Base-by-base conservation (phyloP, 2,329 filamentous ascomycete species). In the Aureobasidium sp. region DNA sequence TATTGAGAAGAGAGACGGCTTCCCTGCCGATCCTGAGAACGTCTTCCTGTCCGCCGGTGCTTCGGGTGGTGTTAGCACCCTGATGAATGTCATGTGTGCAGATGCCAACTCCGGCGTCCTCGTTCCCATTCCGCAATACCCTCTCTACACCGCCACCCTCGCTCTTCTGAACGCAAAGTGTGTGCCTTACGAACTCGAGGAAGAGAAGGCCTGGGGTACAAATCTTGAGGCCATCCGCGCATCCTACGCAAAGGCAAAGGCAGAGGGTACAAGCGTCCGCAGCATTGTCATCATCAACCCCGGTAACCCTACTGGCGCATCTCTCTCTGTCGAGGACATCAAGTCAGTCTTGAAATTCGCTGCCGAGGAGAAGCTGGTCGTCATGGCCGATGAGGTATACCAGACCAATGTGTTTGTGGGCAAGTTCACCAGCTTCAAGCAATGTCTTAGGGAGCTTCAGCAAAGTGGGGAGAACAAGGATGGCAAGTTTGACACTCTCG, bases 201-300 rank as follows among this genome's bases (percentile, higher is more conserved):
- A 99, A 78, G 78, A 85, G 67, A 85, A 86, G 69, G 82, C 85
- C 66, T 99, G 94, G 94, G 89, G 90, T 65, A 97, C 93, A 52
- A 88, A 95, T 71, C 77, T 97, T 45, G 79, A 82, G n/a, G 83
- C 84, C 49, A 94, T 99, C 76, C 85, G 85, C 68, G 73, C 82
- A 42, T 82, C 91, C 1, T 85, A 94, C 72, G 80, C 85, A 62
- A 85, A 90, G 72, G 93, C 92, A 66, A 85, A 87, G 72, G 78
- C 80, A 59, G 83, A 90, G 58, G 92, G 91, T 65, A 87, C 86
- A 64, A 91, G 97, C 68, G 90, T 97, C 60, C 90, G 92, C 70
- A 90, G 90, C 68, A 91, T 99, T 68, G 93, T 94, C 67, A 88
- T 99, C 70, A 99, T 99, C 81, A 99, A 99, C 82, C 94, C 94